A percentile compares a stretch with the other conserved stretches of the same genome.
Conservation (phyloP, 1,284 basidiomycete species). For the Sporisorium scitamineum region DNA sequence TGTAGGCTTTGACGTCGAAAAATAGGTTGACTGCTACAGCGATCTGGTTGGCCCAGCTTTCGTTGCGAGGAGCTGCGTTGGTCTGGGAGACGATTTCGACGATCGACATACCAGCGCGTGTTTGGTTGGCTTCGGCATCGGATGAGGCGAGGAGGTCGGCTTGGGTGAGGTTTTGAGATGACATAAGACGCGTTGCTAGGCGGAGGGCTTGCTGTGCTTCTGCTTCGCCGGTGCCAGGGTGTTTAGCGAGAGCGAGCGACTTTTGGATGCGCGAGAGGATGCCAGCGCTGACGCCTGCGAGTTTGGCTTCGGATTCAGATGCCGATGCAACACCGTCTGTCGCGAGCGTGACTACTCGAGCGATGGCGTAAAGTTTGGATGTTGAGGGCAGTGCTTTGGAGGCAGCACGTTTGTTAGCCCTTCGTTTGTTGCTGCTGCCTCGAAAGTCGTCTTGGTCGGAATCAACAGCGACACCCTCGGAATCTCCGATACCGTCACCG, state of each 20-base stretch:
- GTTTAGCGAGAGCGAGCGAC: constrained; percentile 49
- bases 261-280: constrained; percentile 54
- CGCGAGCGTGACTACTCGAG: constrained; percentile 35
- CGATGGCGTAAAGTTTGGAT: constrained; percentile 43
- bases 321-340: constrained; percentile 31
- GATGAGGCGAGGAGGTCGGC: constrained; percentile 49
- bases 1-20: constrained; percentile 52
- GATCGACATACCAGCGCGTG: constrained; percentile 41
- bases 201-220: constrained; percentile 53
- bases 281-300: constrained; percentile 32
- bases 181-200: constrained; percentile 47
- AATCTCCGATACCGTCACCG: not conserved
- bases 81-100: constrained; percentile 53
- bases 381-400: not conserved
- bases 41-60: constrained; percentile 49
- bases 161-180: constrained; percentile 52
- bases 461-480: constrained; percentile 4
- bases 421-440: constrained; percentile 1
- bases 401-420: not conserved
- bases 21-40: constrained; percentile 49
- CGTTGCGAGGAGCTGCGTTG: constrained; percentile 30
- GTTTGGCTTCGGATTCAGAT: constrained; percentile 30
- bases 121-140: constrained; percentile 20
- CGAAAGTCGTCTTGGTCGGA: constrained; percentile 13
- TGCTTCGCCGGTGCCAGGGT: constrained; percentile 50